These are phyloP conservation scores for Monilinia aucupariae DNA, from an alignment of 2,329 filamentous ascomycete species.

Conservation along the genomic window DNA sequence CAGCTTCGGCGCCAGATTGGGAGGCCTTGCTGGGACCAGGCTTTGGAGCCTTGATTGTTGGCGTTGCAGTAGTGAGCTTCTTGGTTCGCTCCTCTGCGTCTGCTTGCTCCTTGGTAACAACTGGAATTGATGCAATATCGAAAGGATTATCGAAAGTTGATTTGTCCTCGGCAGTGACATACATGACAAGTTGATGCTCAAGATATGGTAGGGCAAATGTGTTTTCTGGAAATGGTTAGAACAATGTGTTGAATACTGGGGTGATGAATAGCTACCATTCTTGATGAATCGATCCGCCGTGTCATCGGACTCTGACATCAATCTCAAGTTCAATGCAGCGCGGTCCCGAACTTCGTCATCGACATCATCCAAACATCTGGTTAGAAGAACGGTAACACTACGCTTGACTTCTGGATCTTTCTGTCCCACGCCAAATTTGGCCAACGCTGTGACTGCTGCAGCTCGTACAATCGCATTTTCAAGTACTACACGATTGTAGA, in stretches of 20 bases:
- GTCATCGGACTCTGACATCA: slow-evolving; percentile 82
- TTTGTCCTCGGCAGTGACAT: slow-evolving; percentile 89
- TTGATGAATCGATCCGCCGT: slow-evolving; percentile 84
- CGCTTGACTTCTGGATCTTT: slow-evolving; percentile 96
- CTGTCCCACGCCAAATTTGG: slow-evolving; percentile 95
- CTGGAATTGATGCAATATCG: slow-evolving; percentile 83
- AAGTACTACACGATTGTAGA: slow-evolving; percentile 95
- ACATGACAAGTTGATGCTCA: slow-evolving; percentile 95
- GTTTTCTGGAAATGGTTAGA: slow-evolving; percentile 54
- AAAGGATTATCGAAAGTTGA: slow-evolving; percentile 79
- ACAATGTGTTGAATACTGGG: slow-evolving; percentile 16
- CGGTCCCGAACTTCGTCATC: slow-evolving; percentile 97
- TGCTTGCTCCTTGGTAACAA: slow-evolving; percentile 92
- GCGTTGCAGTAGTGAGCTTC: slow-evolving; percentile 89
- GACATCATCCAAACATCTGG: slow-evolving; percentile 88
- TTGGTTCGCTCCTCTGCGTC: slow-evolving; percentile 94
- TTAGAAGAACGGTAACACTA: slow-evolving; percentile 87
- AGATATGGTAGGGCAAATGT: slow-evolving; percentile 94
- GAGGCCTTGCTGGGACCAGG: slow-evolving; percentile 69
- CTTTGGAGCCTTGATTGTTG: slow-evolving; percentile 89
- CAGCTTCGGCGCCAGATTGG: slow-evolving; percentile 63
- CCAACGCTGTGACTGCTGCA: slow-evolving; percentile 88
- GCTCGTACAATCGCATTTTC: slow-evolving; percentile 96
- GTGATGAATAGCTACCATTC: slow-evolving; percentile 57
- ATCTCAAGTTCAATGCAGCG: slow-evolving; percentile 81